phyloP scores from a whole-genome alignment of 345 rosid species.

The Nasturtium officinale region DNA sequence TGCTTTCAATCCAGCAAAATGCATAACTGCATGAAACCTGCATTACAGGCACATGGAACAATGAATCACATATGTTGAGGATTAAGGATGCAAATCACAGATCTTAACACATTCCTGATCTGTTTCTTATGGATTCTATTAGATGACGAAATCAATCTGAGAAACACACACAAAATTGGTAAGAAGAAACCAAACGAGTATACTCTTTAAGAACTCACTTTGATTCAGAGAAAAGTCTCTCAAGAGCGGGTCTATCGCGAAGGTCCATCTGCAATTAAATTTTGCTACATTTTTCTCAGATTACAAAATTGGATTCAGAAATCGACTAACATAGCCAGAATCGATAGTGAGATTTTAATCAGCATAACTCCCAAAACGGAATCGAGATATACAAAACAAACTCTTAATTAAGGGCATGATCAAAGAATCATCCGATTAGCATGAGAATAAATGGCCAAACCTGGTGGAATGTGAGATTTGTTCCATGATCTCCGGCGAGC shows the following conservation, averaged over 20 bases:
- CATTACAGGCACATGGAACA: constrained; percentile 13
- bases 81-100: constrained; percentile 15
- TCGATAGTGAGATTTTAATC: neutral
- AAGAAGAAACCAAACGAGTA: neutral
- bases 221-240: constrained; percentile 61
- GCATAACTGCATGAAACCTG: constrained; percentile 97
- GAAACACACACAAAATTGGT: neutral
- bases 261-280: constrained; percentile 75
- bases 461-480: constrained; percentile 68
- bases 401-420: no score
- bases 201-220: constrained; percentile 51
- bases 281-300: constrained; percentile 11
- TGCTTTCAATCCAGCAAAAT: constrained; percentile 98
- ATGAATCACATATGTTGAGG: neutral
- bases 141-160: constrained; percentile 10
- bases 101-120: constrained; percentile 19
- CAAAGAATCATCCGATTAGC: neutral
- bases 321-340: neutral
- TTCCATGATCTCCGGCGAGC: constrained; percentile 63
- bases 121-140: neutral
- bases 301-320: constrained; percentile 28
- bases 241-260: constrained; percentile 78
- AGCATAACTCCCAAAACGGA: neutral
- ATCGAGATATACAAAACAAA: constrained; percentile 16
- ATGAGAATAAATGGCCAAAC: constrained; percentile 42